Conservation (phyloP, 768 basidiomycete species). For the Termitomyces sp. region DNA sequence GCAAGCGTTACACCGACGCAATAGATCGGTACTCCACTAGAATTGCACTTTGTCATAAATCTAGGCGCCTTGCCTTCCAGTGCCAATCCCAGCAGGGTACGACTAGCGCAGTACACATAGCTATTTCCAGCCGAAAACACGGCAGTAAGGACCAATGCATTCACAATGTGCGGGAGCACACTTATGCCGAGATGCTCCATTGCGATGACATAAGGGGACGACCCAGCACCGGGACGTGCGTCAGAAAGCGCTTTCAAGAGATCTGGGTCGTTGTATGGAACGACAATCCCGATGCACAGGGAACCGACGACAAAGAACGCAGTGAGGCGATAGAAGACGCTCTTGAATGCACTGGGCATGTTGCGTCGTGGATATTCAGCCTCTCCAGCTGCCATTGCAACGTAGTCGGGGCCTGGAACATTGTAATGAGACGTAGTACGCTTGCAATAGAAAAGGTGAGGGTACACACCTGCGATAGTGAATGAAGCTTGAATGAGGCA, state of each 20-base stretch:
- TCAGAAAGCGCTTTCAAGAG: slow-evolving; percentile 51
- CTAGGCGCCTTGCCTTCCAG: slow-evolving; percentile 58
- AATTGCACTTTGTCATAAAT: slow-evolving; percentile 49
- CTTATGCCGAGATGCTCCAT: slow-evolving; percentile 68
- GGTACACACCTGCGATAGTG: slow-evolving; percentile 52
- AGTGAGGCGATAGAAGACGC: slow-evolving; percentile 78
- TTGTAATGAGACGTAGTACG: background rate
- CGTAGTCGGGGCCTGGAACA: slow-evolving; percentile 42
- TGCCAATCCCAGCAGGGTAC: slow-evolving; percentile 52
- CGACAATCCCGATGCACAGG: slow-evolving; percentile 71
- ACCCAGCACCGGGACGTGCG: slow-evolving; percentile 53
- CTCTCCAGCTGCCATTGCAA: slow-evolving; percentile 67
- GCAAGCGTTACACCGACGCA: slow-evolving; percentile 42
- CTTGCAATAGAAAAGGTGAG: background rate
- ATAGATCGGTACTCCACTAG: slow-evolving; percentile 54
- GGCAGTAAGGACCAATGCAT: slow-evolving; percentile 63
- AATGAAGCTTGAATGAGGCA: slow-evolving; percentile 61
- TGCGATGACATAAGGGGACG: slow-evolving; percentile 85
- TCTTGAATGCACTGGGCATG: slow-evolving; percentile 66
- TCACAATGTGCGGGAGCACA: slow-evolving; percentile 66
- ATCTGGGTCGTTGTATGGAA: slow-evolving; percentile 65
- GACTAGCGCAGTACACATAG: slow-evolving; percentile 58
- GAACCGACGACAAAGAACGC: slow-evolving; percentile 76
- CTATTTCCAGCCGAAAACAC: slow-evolving; percentile 75
- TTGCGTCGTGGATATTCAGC: slow-evolving; percentile 65